Evolutionary conservation across 768 basidiomycete genomes (phyloP).

Genomic region (Amanita pallidorosea): DNA sequence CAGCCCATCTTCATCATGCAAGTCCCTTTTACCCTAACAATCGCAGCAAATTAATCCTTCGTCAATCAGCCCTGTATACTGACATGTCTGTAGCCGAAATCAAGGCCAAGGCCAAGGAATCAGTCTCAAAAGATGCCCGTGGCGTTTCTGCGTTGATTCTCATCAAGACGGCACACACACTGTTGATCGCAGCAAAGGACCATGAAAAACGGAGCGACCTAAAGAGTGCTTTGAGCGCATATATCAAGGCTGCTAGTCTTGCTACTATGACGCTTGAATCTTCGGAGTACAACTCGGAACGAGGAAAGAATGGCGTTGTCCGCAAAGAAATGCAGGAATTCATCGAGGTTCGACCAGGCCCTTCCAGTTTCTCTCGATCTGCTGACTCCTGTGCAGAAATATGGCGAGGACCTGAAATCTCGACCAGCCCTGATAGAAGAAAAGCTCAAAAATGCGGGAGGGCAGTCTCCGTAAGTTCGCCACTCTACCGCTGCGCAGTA

Average conservation of each 20-base stretch:
- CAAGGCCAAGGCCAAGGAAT: slow-evolving; percentile 32
- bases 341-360: slow-evolving; percentile 38
- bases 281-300: slow-evolving; percentile 43
- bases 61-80: slow-evolving; percentile 14
- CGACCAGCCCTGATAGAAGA: slow-evolving; percentile 32
- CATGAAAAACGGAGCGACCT: slow-evolving; percentile 50
- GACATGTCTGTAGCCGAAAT: slow-evolving; percentile 31
- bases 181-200: slow-evolving; percentile 40
- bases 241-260: slow-evolving; percentile 52
- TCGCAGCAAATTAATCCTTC: background rate
- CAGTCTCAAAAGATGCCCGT: slow-evolving; percentile 39
- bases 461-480: slow-evolving; percentile 21
- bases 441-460: slow-evolving; percentile 35
- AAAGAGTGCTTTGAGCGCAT: slow-evolving; percentile 45
- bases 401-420: slow-evolving; percentile 21
- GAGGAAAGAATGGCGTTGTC: slow-evolving; percentile 41
- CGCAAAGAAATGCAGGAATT: slow-evolving; percentile 58
- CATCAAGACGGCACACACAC: slow-evolving; percentile 50
- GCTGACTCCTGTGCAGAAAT: slow-evolving; percentile 21
- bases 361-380: slow-evolving; percentile 5
- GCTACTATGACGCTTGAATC: slow-evolving; percentile 50
- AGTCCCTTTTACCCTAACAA: background rate
- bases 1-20: slow-evolving; percentile 5
- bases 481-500: background rate
- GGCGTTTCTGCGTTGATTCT: slow-evolving; percentile 52